These are phyloP conservation scores for Russula sp. DNA, from an alignment of 768 basidiomycete genomes.

Conservation along the genomic window DNA sequence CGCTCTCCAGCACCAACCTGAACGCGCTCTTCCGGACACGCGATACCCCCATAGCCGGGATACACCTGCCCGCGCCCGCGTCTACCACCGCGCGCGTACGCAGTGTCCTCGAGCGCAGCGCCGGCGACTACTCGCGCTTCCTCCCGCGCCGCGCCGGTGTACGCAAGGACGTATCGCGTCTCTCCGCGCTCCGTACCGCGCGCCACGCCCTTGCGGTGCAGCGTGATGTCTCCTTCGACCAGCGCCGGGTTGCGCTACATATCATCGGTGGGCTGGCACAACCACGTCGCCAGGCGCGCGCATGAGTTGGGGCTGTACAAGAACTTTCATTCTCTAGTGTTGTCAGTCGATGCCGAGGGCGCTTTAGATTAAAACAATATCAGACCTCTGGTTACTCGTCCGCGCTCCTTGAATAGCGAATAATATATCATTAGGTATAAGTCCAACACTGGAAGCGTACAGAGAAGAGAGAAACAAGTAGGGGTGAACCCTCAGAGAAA, in stretches of 20 bases:
- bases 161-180: slow-evolving; percentile 28
- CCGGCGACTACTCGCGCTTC: slow-evolving; percentile 49
- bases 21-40: slow-evolving; percentile 16
- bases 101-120: slow-evolving; percentile 33
- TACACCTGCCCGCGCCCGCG: neutral
- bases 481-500: neutral
- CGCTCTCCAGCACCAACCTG: slow-evolving; percentile 15
- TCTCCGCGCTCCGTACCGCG: slow-evolving; percentile 41
- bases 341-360: neutral
- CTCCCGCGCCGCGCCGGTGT: slow-evolving; percentile 29
- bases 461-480: neutral
- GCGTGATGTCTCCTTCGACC: slow-evolving; percentile 37
- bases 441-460: neutral
- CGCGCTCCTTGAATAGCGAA: neutral
- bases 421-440: slow-evolving; percentile 10
- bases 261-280: slow-evolving; percentile 31
- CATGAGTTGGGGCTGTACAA: neutral
- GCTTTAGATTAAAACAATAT: neutral
- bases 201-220: slow-evolving; percentile 39
- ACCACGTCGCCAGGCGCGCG: neutral
- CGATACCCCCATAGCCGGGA: neutral
- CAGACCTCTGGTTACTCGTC: neutral
- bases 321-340: neutral
- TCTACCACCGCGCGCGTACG: slow-evolving; percentile 27
- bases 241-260: slow-evolving; percentile 37